Conservation (phyloP, 768 basidiomycete species). For the Tylopilus sp. region DNA sequence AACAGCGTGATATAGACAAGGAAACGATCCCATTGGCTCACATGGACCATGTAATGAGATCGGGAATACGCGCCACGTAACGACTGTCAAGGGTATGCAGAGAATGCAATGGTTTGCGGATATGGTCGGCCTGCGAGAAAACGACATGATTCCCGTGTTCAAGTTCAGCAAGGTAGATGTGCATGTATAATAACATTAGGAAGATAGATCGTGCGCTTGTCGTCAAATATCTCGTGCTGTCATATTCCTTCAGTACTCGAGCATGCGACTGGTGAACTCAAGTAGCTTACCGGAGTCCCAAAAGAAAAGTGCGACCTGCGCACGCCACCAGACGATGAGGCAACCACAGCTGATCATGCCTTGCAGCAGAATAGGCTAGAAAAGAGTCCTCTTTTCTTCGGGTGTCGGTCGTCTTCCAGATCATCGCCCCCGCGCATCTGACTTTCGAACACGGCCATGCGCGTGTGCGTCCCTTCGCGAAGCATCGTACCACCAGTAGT, state of each 20-base stretch:
- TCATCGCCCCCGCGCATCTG: slow-evolving; percentile 59
- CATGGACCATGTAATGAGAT: slow-evolving; percentile 5
- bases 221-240: slow-evolving; percentile 30
- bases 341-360: slow-evolving; percentile 40
- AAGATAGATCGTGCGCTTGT: slow-evolving; percentile 31
- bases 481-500: slow-evolving; percentile 41
- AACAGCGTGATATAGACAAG: slow-evolving; percentile 27
- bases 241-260: neutral
- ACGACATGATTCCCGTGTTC: slow-evolving; percentile 22
- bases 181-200: slow-evolving; percentile 32
- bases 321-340: slow-evolving; percentile 20
- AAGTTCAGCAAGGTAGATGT: slow-evolving; percentile 31
- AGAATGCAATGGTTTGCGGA: slow-evolving; percentile 24
- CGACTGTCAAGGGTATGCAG: slow-evolving; percentile 30
- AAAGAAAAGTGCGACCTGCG: slow-evolving; percentile 29
- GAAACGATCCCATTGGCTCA: slow-evolving; percentile 13
- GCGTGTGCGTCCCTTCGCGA: slow-evolving; percentile 35
- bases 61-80: slow-evolving; percentile 21
- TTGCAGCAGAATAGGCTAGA: slow-evolving; percentile 69
- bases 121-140: slow-evolving; percentile 34
- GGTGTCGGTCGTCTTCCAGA: slow-evolving; percentile 62
- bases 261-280: neutral
- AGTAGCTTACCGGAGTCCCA: slow-evolving; percentile 23
- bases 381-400: slow-evolving; percentile 59
- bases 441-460: slow-evolving; percentile 68